Evolutionary conservation across 2,329 filamentous ascomycete genomes (phyloP).

Genomic region (Bipolaris sorokiniana): DNA sequence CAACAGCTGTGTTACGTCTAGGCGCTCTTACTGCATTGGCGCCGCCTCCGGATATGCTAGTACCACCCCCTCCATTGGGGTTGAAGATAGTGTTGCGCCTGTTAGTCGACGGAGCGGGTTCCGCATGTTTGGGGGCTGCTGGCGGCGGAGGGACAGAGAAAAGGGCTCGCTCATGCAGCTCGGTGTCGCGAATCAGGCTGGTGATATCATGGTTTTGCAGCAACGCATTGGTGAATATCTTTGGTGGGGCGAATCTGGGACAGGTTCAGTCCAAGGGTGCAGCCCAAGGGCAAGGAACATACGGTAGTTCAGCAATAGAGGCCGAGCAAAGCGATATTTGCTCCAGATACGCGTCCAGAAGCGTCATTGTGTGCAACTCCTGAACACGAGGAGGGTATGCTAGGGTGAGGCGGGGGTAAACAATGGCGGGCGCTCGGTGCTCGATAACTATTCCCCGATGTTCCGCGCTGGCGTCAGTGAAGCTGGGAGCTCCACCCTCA

Average conservation of each 20-base stretch:
- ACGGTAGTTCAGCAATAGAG: constrained; percentile 57
- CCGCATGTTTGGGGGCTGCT: constrained; percentile 53
- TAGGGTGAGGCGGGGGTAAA: constrained; percentile 23
- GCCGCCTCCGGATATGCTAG: constrained; percentile 45
- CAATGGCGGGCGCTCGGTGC: constrained; percentile 19
- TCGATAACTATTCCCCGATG: constrained; percentile 23
- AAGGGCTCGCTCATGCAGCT: constrained; percentile 89
- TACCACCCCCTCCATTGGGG: constrained; percentile 39
- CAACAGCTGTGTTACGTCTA: constrained; percentile 80
- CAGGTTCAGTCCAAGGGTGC: constrained; percentile 22
- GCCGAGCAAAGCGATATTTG: constrained; percentile 57
- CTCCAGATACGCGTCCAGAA: constrained; percentile 57
- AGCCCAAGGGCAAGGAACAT: constrained; percentile 19
- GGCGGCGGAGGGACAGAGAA: constrained; percentile 85
- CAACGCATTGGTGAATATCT: constrained; percentile 93
- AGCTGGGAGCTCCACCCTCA: constrained; percentile 27
- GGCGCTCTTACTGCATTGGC: constrained; percentile 59
- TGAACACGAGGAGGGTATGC: neutral
- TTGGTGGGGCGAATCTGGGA: constrained; percentile 82
- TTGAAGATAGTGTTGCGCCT: constrained; percentile 59
- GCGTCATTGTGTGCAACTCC: constrained; percentile 42
- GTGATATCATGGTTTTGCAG: constrained; percentile 91
- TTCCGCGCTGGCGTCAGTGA: constrained; percentile 22
- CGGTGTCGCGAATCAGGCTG: constrained; percentile 90
- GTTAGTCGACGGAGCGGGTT: constrained; percentile 51